Base-by-base conservation (phyloP, 495 filamentous ascomycete species). In the Peziza echinospora region DNA sequence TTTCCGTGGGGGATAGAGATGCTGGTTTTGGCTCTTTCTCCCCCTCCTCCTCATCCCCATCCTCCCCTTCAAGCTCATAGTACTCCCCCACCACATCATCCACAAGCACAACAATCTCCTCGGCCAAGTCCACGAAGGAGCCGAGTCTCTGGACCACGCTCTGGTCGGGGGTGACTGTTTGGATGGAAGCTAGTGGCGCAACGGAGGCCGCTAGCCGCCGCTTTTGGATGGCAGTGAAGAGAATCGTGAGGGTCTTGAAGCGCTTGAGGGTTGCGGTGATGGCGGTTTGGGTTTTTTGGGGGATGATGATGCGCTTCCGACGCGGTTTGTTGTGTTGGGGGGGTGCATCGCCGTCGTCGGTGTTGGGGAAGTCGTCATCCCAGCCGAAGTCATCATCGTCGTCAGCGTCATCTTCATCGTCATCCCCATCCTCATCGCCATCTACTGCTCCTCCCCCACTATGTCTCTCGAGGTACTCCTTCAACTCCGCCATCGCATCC, bases 401-500 rank as follows among this genome's bases (percentile, higher is more conserved):
- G 19, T 37, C 30, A 17, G 13, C 30, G 28, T 16, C 28, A 34
- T n/a, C 26, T 8, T n/a, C 26, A 8, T 34, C 26, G n/a, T 34
- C 26, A n/a, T n/a, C 26, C 8, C 7, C 26, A 8, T 34, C 26
- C 11, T 5, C 2, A 37, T 11, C 11, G 30, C 30, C 30, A 17
- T 5, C 30, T 37, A 17, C n/a, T n/a, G n/a, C n/a, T n/a, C n/a
- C n/a, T n/a, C n/a, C n/a, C n/a, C n/a, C n/a, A n/a, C n/a, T n/a
- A n/a, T n/a, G n/a, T 11, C 3, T 3, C 3, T 6, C 19, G 19
- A 13, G 19, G 30, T 37, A 82, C 45, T 72, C 72, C 43, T 73
- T 71, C 48, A 83, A 61, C 58, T 83, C 78, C 42, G 65, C 61
- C 3, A 76, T 64, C 3, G 78, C 78, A 62, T 83, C 78, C 45